A percentile compares a stretch with the other conserved stretches of the same genome.
Evolutionary conservation across 345 rosid genomes (phyloP).

Genomic region (Populus alba): DNA sequence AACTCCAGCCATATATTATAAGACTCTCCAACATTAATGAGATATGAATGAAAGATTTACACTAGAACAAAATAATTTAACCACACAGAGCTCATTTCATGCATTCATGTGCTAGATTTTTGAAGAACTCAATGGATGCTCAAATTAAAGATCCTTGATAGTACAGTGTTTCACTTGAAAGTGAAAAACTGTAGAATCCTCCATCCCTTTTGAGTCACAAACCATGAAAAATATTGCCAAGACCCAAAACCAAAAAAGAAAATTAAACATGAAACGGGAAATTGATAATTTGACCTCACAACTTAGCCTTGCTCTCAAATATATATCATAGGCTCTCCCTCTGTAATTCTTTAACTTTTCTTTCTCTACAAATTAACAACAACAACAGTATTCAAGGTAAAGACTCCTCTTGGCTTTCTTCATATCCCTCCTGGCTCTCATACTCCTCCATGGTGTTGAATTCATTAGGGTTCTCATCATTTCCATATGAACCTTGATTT

Average conservation of each 20-base stretch:
- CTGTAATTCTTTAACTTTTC: neutral
- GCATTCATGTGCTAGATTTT: no score
- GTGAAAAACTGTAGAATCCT: neutral
- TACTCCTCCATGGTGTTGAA: conserved; percentile 58
- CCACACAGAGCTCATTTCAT: no score
- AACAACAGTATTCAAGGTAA: conserved; percentile 36
- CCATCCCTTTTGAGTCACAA: neutral
- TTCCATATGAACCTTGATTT: conserved; percentile 18
- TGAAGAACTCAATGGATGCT: neutral
- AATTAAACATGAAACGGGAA: neutral
- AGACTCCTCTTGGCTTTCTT: conserved; percentile 26
- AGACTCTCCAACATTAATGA: no score
- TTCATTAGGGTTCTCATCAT: conserved; percentile 33
- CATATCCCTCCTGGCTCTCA: conserved; percentile 40
- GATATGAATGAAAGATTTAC: no score
- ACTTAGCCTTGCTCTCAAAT: neutral
- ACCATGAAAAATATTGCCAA: neutral
- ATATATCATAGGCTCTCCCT: neutral
- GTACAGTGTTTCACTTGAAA: neutral
- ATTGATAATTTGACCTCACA: neutral
- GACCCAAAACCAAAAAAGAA: neutral
- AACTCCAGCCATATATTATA: no score
- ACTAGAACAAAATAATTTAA: no score
- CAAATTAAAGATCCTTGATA: neutral
- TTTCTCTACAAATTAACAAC: neutral